A percentile compares a stretch with the other conserved stretches of the same genome.
phyloP scores from a whole-genome alignment of 225 moss, liverwort and hornwort species.

The Physcomitrium patens region DNA sequence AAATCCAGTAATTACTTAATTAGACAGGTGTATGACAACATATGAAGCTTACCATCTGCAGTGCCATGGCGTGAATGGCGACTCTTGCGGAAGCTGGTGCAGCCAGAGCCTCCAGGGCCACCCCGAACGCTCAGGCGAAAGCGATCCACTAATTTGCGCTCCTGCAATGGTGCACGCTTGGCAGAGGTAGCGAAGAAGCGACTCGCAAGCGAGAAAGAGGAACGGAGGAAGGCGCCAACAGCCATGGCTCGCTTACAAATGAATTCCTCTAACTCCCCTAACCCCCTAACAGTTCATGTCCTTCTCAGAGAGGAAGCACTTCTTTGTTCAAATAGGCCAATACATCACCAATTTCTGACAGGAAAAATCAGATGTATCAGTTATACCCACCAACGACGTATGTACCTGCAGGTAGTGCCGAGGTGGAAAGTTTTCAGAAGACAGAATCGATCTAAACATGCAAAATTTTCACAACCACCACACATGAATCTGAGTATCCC shows the following conservation, averaged over 20 bases:
- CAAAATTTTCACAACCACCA: background rate
- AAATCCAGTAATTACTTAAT: background rate
- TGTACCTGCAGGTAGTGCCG: too few species aligned
- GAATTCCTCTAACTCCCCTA: background rate
- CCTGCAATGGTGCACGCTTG: slow-evolving; percentile 70
- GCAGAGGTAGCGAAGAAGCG: slow-evolving; percentile 41
- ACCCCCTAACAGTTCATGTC: too few species aligned
- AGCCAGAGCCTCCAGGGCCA: slow-evolving; percentile 89
- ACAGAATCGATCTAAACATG: background rate
- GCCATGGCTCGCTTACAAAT: slow-evolving; percentile 26
- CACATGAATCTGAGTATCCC: background rate
- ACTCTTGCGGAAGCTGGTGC: slow-evolving; percentile 95
- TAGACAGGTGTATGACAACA: background rate
- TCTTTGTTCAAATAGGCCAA: too few species aligned
- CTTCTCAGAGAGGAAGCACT: too few species aligned
- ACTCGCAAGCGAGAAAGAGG: slow-evolving; percentile 41
- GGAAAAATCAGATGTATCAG: too few species aligned
- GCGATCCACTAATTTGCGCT: slow-evolving; percentile 89
- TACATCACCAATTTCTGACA: too few species aligned
- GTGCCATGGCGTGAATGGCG: slow-evolving; percentile 76
- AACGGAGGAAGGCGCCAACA: slow-evolving; percentile 32
- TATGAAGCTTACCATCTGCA: slow-evolving; percentile 63
- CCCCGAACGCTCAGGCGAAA: slow-evolving; percentile 82
- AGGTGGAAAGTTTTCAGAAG: too few species aligned
- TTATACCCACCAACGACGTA: too few species aligned